Base-by-base conservation (phyloP, 2,329 filamentous ascomycete species). In the Colletotrichum sp. region DNA sequence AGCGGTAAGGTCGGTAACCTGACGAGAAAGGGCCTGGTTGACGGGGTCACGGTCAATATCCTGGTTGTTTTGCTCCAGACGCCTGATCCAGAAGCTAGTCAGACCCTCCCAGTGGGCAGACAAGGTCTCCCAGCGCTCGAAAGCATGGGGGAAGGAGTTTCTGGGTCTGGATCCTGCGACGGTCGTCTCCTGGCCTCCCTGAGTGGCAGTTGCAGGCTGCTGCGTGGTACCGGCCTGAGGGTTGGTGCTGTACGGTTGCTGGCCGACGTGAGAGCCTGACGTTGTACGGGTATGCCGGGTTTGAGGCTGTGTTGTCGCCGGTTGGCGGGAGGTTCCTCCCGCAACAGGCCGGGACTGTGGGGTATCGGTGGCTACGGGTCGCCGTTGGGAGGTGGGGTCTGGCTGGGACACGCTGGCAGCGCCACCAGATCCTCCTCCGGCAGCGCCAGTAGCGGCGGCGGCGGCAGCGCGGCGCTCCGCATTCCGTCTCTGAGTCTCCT, bases 31-130 rank as follows among this genome's bases (percentile, higher is more conserved):
- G 82, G 98, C 96, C 76, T 96, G 93, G 63, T 94, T 96, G 30
- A 99, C 87, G 0, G 96, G 95, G 79, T 98, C 95, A 15, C 93
- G 90, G 78, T 94, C 93, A 52, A 98, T 91, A 79, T 98, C 96
- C 70, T 96, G 93, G 32, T 95, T 94, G 82, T 98, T 98, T 83
- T 97, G 93, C 85, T 99, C 95, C 9, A 99, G 89, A 79, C 96
- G 93, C 63, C 95, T 94, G 78, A 99, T 97, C 96, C 97, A 99
- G 86, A 98, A 99, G 75, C 95, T 96, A 0, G 97, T 99, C 75
- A 99, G 89, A 6, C 97, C 97, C 84, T 99, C 97, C 97, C 97
- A 99, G 80, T 99, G 96, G 8, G 97, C 98, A 0, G 97, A 99
- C 4, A 99, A 87, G 0, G 95, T 96, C 83, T 99, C 97, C 97